Conservation (phyloP, 2,329 filamentous ascomycete genomes). For the Aotearoamyces nothofagi region DNA sequence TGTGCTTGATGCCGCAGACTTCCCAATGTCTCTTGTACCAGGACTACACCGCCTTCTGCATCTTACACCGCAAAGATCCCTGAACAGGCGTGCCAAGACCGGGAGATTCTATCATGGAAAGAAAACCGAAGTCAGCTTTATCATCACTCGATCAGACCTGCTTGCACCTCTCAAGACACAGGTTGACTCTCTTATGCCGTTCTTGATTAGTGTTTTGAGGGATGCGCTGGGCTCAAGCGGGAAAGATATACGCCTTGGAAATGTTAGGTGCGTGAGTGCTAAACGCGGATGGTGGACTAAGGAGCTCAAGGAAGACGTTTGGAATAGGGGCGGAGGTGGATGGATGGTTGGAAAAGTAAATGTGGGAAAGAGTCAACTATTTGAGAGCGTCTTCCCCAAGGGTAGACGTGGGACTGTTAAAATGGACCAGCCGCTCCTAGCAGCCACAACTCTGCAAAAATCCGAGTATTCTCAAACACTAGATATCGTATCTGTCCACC, state of each 20-base stretch:
- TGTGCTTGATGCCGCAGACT: conserved; percentile 87
- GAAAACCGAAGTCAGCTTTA: conserved; percentile 70
- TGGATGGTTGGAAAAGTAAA: conserved; percentile 99
- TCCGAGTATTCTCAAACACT: not conserved
- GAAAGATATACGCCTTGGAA: conserved; percentile 66
- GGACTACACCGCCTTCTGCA: conserved; percentile 56
- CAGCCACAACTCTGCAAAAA: not conserved
- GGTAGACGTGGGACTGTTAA: conserved; percentile 28
- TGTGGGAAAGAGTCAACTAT: conserved; percentile 88
- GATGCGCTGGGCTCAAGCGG: conserved; percentile 56
- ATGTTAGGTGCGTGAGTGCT: conserved; percentile 74
- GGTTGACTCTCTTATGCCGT: conserved; percentile 77
- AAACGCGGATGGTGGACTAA: conserved; percentile 85
- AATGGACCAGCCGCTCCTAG: conserved; percentile 11
- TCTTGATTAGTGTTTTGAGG: conserved; percentile 61
- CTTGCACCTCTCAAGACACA: conserved; percentile 71
- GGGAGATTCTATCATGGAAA: conserved; percentile 51
- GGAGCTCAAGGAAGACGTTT: conserved; percentile 74
- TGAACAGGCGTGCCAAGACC: conserved; percentile 61
- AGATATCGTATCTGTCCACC: not conserved
- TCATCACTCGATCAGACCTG: conserved; percentile 80
- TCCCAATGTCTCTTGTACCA: conserved; percentile 83
- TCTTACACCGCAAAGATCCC: conserved; percentile 58
- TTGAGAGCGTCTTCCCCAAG: conserved; percentile 77
- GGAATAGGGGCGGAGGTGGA: conserved; percentile 65